phyloP scores from a whole-genome alignment of 139 green algal species.

The Chlorella sp. region DNA sequence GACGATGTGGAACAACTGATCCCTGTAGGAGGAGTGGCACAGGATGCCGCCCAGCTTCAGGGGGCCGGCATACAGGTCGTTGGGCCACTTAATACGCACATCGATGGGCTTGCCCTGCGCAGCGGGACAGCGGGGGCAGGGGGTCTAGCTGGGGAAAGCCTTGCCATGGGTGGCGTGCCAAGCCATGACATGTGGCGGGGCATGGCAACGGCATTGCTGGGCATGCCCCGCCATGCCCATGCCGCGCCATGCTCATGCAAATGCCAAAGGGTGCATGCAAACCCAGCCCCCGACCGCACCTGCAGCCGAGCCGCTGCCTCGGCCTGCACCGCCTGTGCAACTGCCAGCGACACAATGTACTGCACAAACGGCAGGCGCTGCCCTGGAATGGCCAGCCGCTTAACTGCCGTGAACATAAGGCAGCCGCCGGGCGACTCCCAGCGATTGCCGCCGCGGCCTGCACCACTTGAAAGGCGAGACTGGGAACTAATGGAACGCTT shows the following conservation, averaged over 20 bases:
- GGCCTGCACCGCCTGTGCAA: conserved; percentile 81
- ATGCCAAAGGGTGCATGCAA: no score
- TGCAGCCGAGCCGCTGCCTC: conserved; percentile 33
- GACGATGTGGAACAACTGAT: conserved; percentile 73
- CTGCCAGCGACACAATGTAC: conserved; percentile 91
- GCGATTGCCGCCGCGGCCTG: conserved; percentile 86
- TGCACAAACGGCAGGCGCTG: conserved; percentile 91
- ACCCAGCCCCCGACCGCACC: not conserved
- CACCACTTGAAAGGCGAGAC: not conserved
- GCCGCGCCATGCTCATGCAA: no score
- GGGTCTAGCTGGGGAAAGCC: no score
- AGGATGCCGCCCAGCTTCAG: conserved; percentile 94
- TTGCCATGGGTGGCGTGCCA: not conserved
- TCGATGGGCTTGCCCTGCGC: conserved; percentile 49
- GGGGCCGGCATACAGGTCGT: conserved; percentile 88
- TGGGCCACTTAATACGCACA: conserved; percentile 97
- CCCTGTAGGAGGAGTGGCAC: conserved; percentile 84
- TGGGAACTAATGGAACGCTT: no score
- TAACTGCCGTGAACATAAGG: conserved; percentile 91
- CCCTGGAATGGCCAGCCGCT: conserved; percentile 56
- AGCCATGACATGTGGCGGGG: no score
- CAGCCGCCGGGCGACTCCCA: conserved; percentile 92
- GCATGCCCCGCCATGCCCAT: no score
- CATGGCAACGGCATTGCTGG: no score
- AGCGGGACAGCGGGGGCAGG: no score